These are phyloP conservation scores for Trypanosoma boissoni DNA, from an alignment of 208 protist species.

Conservation along the genomic window DNA sequence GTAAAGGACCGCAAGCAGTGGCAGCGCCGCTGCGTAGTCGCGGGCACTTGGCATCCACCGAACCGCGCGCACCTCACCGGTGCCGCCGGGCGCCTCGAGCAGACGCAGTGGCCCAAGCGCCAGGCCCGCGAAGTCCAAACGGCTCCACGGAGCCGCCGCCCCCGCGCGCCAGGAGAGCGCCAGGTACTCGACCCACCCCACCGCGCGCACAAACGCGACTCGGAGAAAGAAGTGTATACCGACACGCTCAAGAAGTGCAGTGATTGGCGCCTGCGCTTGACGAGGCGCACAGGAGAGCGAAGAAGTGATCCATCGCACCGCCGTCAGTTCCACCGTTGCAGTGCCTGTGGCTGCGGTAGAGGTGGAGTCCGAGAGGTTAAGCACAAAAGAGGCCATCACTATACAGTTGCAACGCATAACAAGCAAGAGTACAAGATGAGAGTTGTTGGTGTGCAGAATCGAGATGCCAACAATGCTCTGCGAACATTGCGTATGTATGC, in stretches of 20 bases:
- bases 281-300: not conserved
- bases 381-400: constrained; percentile 18
- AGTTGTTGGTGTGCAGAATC: constrained; percentile 1
- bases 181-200: constrained; percentile 27
- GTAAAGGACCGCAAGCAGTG: constrained; percentile 44
- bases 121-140: constrained; percentile 14
- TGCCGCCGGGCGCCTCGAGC: not conserved
- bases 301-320: constrained; percentile 3
- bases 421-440: constrained; percentile 22
- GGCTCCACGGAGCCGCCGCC: constrained; percentile 12
- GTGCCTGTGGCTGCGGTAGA: not conserved
- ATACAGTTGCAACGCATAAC: constrained; percentile 27
- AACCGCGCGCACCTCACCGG: constrained; percentile 27
- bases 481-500: too few relatives aligned
- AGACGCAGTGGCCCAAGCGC: constrained; percentile 9
- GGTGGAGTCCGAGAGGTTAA: not conserved
- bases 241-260: too few relatives aligned
- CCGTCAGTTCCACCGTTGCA: not conserved
- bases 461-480: constrained; percentile 19
- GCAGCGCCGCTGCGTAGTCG: constrained; percentile 26
- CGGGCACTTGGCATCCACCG: constrained; percentile 36
- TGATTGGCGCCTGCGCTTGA: too few relatives aligned
- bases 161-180: constrained; percentile 4
- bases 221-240: too few relatives aligned
- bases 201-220: constrained; percentile 19